phyloP scores from a whole-genome alignment of 768 basidiomycete species.

The Tephrocybe sp. region DNA sequence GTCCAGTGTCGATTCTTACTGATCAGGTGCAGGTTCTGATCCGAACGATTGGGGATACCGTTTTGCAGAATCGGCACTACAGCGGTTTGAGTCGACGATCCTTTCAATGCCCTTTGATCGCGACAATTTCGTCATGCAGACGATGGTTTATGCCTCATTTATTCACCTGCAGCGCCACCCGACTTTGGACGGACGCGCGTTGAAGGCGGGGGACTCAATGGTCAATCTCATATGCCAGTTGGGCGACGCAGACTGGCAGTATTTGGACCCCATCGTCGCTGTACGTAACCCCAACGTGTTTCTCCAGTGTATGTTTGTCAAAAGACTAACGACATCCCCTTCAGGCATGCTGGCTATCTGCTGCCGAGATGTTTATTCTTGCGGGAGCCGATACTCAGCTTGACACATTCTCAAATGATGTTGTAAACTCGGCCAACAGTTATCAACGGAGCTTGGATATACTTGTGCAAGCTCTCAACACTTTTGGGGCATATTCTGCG shows the following conservation, averaged over 20 bases:
- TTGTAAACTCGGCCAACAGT: slow-evolving; percentile 5
- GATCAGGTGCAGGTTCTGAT: slow-evolving; percentile 33
- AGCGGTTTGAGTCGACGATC: slow-evolving; percentile 40
- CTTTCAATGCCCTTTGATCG: slow-evolving; percentile 11
- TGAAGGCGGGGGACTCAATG: slow-evolving; percentile 43
- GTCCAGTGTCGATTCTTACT: slow-evolving; percentile 15
- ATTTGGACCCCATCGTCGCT: slow-evolving; percentile 52
- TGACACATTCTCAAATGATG: slow-evolving; percentile 4
- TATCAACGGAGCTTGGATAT: slow-evolving; percentile 13
- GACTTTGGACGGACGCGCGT: slow-evolving; percentile 38
- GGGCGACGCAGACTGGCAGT: slow-evolving; percentile 49
- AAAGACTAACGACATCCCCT: neutral
- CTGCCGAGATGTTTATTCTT: slow-evolving; percentile 20
- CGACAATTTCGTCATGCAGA: slow-evolving; percentile 32
- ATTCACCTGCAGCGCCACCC: slow-evolving; percentile 50
- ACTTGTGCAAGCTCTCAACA: slow-evolving; percentile 16
- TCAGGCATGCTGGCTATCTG: slow-evolving; percentile 20
- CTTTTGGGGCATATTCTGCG: slow-evolving; percentile 16
- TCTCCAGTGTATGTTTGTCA: neutral
- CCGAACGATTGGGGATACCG: slow-evolving; percentile 29
- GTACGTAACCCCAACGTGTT: slow-evolving; percentile 32
- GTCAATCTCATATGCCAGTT: slow-evolving; percentile 47
- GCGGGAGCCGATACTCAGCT: slow-evolving; percentile 9
- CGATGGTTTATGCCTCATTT: slow-evolving; percentile 47
- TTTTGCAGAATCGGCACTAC: slow-evolving; percentile 43